A percentile compares a stretch with the other conserved stretches of the same genome.
These are phyloP conservation scores for Plenodomus tracheiphilus DNA, from an alignment of 2,329 filamentous ascomycete genomes.

Conservation along the genomic window DNA sequence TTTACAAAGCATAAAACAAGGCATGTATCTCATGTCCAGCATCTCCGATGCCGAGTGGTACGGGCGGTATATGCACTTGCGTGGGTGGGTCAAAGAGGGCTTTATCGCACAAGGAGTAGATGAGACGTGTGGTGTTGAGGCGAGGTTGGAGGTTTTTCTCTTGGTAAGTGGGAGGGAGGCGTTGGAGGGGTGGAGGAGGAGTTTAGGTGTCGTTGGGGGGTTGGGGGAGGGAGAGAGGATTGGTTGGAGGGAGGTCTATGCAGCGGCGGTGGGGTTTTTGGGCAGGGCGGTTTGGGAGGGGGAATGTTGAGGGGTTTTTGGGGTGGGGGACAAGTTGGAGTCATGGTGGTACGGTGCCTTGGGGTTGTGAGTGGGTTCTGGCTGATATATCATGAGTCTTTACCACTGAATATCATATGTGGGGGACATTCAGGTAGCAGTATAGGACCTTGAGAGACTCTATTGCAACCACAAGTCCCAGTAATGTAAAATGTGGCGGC, in stretches of 20 bases:
- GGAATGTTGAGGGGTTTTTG: too few relatives aligned
- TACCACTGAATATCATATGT: too few relatives aligned
- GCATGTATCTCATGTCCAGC: slow-evolving; percentile 18
- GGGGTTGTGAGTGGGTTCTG: neutral
- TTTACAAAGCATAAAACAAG: slow-evolving; percentile 14
- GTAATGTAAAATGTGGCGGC: too few relatives aligned
- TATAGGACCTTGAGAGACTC: too few relatives aligned
- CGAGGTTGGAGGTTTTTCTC: slow-evolving; percentile 21
- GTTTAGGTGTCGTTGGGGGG: slow-evolving; percentile 9
- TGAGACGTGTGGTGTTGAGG: slow-evolving; percentile 14
- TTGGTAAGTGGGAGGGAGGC: slow-evolving; percentile 14
- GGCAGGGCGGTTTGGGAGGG: slow-evolving; percentile 7
- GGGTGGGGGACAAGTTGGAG: neutral
- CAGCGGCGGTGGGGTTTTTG: slow-evolving; percentile 18
- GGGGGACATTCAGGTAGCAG: too few relatives aligned
- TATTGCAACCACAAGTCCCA: too few relatives aligned
- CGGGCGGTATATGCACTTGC: slow-evolving; percentile 11
- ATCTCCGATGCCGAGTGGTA: slow-evolving; percentile 14
- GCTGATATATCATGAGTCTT: too few relatives aligned
- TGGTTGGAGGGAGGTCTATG: slow-evolving; percentile 12
- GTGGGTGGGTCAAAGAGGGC: slow-evolving; percentile 1
- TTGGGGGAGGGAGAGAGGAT: slow-evolving; percentile 13
- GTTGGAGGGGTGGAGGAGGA: slow-evolving; percentile 16
- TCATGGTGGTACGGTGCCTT: neutral
- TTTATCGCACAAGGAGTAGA: slow-evolving; percentile 11